Percentiles rank a stretch among this genome's conserved stretches.
Conservation (phyloP, 2,329 filamentous ascomycete genomes). For the Fonsecaea pugnacius region DNA sequence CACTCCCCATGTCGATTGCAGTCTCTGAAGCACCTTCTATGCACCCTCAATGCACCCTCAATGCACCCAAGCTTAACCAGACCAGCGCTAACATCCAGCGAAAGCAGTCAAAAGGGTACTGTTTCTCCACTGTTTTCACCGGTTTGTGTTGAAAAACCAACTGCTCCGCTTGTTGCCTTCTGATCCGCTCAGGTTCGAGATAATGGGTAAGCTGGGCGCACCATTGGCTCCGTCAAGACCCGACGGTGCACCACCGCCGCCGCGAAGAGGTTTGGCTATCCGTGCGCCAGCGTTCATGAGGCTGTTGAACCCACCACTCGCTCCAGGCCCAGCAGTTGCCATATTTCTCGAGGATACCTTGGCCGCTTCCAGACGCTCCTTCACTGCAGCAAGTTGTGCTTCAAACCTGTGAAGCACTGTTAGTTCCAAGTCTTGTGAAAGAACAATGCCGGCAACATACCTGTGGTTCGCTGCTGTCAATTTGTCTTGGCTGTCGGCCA, state of each 20-base stretch:
- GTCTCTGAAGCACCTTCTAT: background rate
- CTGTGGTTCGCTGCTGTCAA: conserved; percentile 95
- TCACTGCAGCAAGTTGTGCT: conserved; percentile 93
- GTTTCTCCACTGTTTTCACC: conserved; percentile 11
- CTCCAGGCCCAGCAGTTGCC: conserved; percentile 59
- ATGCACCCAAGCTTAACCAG: background rate
- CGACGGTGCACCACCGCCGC: conserved; percentile 50
- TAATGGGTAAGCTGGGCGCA: conserved; percentile 41
- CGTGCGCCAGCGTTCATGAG: conserved; percentile 50
- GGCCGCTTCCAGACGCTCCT: conserved; percentile 93
- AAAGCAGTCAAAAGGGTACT: background rate
- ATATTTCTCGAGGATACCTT: conserved; percentile 91
- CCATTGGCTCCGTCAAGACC: conserved; percentile 42
- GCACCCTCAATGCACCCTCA: too few relatives aligned
- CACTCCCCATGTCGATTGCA: background rate
- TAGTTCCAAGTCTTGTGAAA: conserved; percentile 9
- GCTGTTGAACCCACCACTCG: conserved; percentile 61
- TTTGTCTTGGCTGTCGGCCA: conserved; percentile 98
- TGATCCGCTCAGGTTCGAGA: conserved; percentile 66
- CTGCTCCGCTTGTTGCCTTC: conserved; percentile 70
- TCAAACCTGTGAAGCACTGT: conserved; percentile 72
- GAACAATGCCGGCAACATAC: conserved; percentile 60
- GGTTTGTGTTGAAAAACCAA: conserved; percentile 53
- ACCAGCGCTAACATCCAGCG: background rate
- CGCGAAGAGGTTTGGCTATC: conserved; percentile 68